Evolutionary conservation across 352 stramenopile species (phyloP), one percentile per base, ranked within the genome.

Genomic region (Globisporangium spinosum): DNA sequence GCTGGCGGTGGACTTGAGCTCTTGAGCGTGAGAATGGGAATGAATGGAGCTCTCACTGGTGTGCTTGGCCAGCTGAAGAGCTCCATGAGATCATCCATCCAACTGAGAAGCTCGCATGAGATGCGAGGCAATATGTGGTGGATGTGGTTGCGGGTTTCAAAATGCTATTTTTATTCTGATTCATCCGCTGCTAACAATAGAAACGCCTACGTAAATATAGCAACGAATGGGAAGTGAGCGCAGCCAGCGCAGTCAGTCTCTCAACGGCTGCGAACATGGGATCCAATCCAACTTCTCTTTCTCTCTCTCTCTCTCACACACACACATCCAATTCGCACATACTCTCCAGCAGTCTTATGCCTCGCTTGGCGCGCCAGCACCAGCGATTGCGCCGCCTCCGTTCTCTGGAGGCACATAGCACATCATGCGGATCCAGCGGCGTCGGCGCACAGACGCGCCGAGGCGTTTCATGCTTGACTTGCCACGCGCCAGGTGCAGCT

Each of bases 341-440:
- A n/a, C 43, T 51, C 17, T 22, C 17, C 43, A 23, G 47, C 25
- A 38, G 27, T 40, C 27, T 45, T 61, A 61, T 57, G 23, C 35
- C 45, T 47, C 62, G 40, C 38, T 51, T 7, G 40, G 3, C 12
- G 54, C 53, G 20, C 15, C 29, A 12, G 45, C 27, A 49, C 4
- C 40, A 51, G 43, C 43, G 17, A 51, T 51, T 23, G 43, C 17
- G 34, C 27, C 43, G 23, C 43, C 47, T 8, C 25, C 43, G 8
- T 43, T 53, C 64, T 91, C 83, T 4, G 75, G 75, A 13, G 85
- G 85, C 22, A 91, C 83, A 54, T 85, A 91, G 12, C 76, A 82
- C 87, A 95, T 95, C 79, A 92, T 95, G 40, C 87, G 85, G 53
- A 93, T 93, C 87, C 87, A 95, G 49, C 87, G 85, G 56, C 87